Base-by-base conservation (phyloP, 129 eudicot species). In the Flaveria robusta region DNA sequence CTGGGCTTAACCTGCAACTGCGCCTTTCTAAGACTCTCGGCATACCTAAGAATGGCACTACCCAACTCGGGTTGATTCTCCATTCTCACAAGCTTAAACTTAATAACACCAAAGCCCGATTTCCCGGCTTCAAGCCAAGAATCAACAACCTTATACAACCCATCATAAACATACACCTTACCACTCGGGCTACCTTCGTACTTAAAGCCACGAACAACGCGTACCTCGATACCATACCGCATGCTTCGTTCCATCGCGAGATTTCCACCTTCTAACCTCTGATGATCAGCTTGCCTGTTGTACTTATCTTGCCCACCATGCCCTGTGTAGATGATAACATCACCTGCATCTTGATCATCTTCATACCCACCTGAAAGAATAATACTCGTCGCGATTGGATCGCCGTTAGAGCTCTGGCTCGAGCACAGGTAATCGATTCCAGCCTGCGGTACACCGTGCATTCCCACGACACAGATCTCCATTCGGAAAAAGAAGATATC, bases 341-440 rank as follows among this genome's bases (percentile, higher is more conserved):
- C 91, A 19, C 97, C 97, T 0, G 75, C 72, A 74, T 92, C 97
- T 69, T 85, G 89, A 74, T 92, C 96, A 43, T 92, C 97, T 42
- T 92, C 97, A 58, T 92, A 92, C 20, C 97, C 97, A 62, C 97
- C 97, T 0, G 97, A 92, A 24, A 85, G 91, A 31, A 89, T 84
- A 4, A 92, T 58, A 76, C 97, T 92, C 0, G 97, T 92, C 0
- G 96, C 93, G 50, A 92, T 83, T 0, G 97, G 97, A 71, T 89
- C 92, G 29, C 93, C 91, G 22, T 86, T 92, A 0, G 91, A 84
- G 76, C 96, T 92, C 85, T 83, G 87, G 45, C 84, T 84, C 0
- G 88, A 75, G 2, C 91, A 74, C 22, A 92, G 68, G 47, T 85
- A 89, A 81, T 92, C 97, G 66, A 92, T 92, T 16, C 97, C 96